Base-by-base conservation (phyloP, 345 rosid genomes). In the Euphorbia pulcherrima region DNA sequence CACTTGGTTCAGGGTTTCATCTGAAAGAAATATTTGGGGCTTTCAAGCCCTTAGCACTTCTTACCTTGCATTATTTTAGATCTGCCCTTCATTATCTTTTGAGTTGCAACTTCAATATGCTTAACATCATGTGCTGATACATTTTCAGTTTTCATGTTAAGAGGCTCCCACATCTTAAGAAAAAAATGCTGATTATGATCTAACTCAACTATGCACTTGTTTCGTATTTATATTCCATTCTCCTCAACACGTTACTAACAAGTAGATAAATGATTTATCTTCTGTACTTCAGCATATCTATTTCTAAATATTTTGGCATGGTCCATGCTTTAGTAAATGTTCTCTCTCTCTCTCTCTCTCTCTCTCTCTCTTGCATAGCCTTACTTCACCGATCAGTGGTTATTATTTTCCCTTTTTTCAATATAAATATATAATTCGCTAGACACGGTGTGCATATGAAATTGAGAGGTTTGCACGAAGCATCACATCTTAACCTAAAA, bases 251-350 rank as follows among this genome's bases (percentile, higher is more conserved):
- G 13, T 54, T 10, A 8, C 24, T 54, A 54, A 24, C 26, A 54
- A 54, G 58, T 21, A 21, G 58, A 54, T 33, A 54, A 54, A 23
- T 3, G 24, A 10, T 2, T 54, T 54, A 24, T 54, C 2, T 54
- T 3, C 58, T 21, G 3, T 20, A 1, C 58, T 54, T 8, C 58
- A 21, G 58, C 14, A 54, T n/a, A 44, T 17, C 23, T 26, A 52
- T 8, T 52, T 21, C 57, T 52, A 23, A 1, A 52, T n/a, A 52
- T 54, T 54, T 21, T 54, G 11, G 14, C 26, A 21, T 54, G 58
- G 17, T 54, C 29, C 58, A 54, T 54, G 12, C 58, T 54, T 54
- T 24, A 54, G 26, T 54, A 54, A 53, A 54, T 33, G 26, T 54
- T 54, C 6, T 24, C 11, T 24, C 58, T 54, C 58, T 54, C 26